Evolutionary conservation across 495 filamentous ascomycete genomes (phyloP), one percentile per base, ranked within the genome.

Genomic region (Annulohypoxylon nitens): DNA sequence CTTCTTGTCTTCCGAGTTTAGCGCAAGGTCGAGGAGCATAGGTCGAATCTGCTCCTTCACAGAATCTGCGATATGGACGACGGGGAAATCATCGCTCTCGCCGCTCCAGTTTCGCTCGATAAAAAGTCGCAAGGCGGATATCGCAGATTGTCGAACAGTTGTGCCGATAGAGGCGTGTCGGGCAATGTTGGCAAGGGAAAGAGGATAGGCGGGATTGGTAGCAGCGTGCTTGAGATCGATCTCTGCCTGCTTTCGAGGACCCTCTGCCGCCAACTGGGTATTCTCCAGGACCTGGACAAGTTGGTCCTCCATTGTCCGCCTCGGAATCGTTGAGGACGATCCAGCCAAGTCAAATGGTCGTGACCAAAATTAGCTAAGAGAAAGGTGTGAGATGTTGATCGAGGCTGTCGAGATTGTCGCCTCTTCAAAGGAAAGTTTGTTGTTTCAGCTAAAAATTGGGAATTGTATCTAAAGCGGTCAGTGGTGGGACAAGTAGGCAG

Each of bases 61-160:
- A 18, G 84, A 83, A 64, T 95, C 92, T 47, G 82, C 83, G 48
- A 88, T 83, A 62, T 87, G 88, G 37, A 93, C 91, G 64, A 88
- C 87, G 76, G 88, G 91, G 67, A 94, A 92, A 64, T 84, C 85
- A 41, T 82, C 78, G 67, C 79, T 82, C 7, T 83, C 83, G 39
- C 82, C 83, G 69, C 79, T 83, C 96, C 96, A 99, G 73, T 90
- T 89, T 57, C 87, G 86, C 78, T 92, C 85, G 62, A 98, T 92
- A 79, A 95, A 93, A 43, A 87, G 89, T 70, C 93, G 92, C 33
- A 99, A 87, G n/a, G 87, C 83, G 16, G 93, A 87, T 43, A 98
- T 83, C 34, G 96, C 92, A 20, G 93, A 86, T 81, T 97, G 96
- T 67, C 96, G 91, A 58, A 96, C 86, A 53, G 92, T 86, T 61